A percentile compares a stretch with the other conserved stretches of the same genome.
phyloP scores from a whole-genome alignment of 208 protist genomes.

The Willaertia magna region DNA sequence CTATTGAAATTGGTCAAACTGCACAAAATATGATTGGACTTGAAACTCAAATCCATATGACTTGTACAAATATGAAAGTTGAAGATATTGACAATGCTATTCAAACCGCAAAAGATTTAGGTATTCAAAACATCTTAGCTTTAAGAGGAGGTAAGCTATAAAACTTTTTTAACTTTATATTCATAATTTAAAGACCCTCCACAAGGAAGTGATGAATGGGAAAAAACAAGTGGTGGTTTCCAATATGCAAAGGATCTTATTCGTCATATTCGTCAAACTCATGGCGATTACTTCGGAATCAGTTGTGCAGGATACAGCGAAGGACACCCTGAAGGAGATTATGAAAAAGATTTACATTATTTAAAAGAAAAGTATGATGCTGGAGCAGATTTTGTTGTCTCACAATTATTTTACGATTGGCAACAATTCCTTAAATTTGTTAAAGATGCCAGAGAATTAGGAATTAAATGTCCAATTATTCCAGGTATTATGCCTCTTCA shows the following conservation, averaged over 20 bases:
- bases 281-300: constrained; percentile 87
- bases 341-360: constrained; percentile 61
- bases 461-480: constrained; percentile 80
- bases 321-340: constrained; percentile 62
- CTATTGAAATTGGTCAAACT: constrained; percentile 55
- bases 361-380: constrained; percentile 89
- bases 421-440: constrained; percentile 74
- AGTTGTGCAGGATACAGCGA: constrained; percentile 78
- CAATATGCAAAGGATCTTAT: constrained; percentile 81
- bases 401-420: constrained; percentile 89
- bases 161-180: no score
- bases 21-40: constrained; percentile 57
- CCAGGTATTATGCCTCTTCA: constrained; percentile 82
- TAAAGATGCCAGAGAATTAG: constrained; percentile 53
- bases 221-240: constrained; percentile 55
- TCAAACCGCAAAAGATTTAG: constrained; percentile 51
- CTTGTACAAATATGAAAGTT: constrained; percentile 74
- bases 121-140: constrained; percentile 88
- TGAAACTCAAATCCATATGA: constrained; percentile 82
- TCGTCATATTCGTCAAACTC: constrained; percentile 63
- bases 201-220: constrained; percentile 34
- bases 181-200: constrained; percentile 49
- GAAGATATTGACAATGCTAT: constrained; percentile 56
- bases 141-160: constrained; percentile 62
- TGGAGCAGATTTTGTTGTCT: constrained; percentile 85